Percentiles rank a stretch among this genome's conserved stretches.
Conservation (phyloP, 2,329 filamentous ascomycete species). For the Fusarium liriodendri region DNA sequence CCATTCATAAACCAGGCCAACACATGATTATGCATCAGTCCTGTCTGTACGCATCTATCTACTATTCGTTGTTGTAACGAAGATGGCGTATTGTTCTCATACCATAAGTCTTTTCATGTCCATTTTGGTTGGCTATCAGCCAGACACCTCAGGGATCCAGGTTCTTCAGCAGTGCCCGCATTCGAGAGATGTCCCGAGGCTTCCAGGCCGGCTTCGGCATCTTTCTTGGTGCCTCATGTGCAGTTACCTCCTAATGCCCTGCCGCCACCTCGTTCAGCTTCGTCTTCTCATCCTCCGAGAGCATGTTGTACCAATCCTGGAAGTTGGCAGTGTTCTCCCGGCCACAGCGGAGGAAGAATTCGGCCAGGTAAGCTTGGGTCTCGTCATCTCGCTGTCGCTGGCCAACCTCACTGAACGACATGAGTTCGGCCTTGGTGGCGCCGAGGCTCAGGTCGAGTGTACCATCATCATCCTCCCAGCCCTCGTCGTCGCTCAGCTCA, state of each 20-base stretch:
- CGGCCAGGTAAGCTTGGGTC: slow-evolving; percentile 84
- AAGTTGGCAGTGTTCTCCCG: slow-evolving; percentile 68
- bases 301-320: slow-evolving; percentile 66
- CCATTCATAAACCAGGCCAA: slow-evolving; percentile 31
- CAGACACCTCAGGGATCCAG: not conserved
- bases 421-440: slow-evolving; percentile 78
- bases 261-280: slow-evolving; percentile 67
- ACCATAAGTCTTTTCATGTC: not conserved
- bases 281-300: slow-evolving; percentile 66
- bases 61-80: slow-evolving; percentile 12
- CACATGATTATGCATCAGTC: not conserved
- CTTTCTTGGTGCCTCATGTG: not conserved
- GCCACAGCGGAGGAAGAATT: slow-evolving; percentile 78
- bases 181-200: not conserved
- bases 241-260: slow-evolving; percentile 41
- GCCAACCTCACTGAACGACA: slow-evolving; percentile 76
- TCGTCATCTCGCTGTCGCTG: slow-evolving; percentile 85
- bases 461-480: slow-evolving; percentile 89
- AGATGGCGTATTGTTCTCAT: not conserved
- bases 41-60: slow-evolving; percentile 16
- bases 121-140: not conserved
- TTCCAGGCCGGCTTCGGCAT: not conserved
- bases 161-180: slow-evolving; percentile 13
- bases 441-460: slow-evolving; percentile 80
- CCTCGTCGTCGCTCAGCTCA: slow-evolving; percentile 80